Conservation (phyloP, 2,329 filamentous ascomycete species). For the Claviceps lovelessii region DNA sequence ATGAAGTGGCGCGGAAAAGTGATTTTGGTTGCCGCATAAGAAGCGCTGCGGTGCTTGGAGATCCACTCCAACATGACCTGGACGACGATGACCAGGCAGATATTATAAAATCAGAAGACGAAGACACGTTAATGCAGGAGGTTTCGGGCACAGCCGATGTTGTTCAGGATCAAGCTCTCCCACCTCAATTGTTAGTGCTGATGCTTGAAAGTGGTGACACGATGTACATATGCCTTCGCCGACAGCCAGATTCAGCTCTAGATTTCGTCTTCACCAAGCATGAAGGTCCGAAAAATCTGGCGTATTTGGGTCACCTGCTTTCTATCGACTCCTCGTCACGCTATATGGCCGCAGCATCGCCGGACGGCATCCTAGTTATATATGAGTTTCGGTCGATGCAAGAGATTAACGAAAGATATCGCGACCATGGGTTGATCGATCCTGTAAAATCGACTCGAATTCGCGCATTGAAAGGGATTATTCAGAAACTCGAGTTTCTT, state of each 20-base stretch:
- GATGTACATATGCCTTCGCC: slow-evolving; percentile 59
- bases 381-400: slow-evolving; percentile 50
- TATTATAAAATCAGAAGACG: slow-evolving; percentile 25
- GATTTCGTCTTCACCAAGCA: slow-evolving; percentile 49
- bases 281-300: slow-evolving; percentile 42
- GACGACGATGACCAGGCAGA: slow-evolving; percentile 16
- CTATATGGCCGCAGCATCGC: slow-evolving; percentile 54
- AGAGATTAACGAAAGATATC: slow-evolving; percentile 36
- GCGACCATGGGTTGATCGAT: slow-evolving; percentile 28
- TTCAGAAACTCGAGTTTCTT: slow-evolving; percentile 78
- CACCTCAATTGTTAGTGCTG: slow-evolving; percentile 70
- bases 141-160: slow-evolving; percentile 7
- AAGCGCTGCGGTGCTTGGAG: slow-evolving; percentile 62
- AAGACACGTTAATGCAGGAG: slow-evolving; percentile 23
- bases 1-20: slow-evolving; percentile 60
- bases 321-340: slow-evolving; percentile 64
- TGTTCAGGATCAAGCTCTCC: slow-evolving; percentile 24
- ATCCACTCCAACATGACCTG: slow-evolving; percentile 26
- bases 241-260: slow-evolving; percentile 26
- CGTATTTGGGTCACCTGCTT: slow-evolving; percentile 49
- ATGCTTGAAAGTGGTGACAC: slow-evolving; percentile 59
- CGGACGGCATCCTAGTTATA: slow-evolving; percentile 55
- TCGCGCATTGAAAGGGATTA: slow-evolving; percentile 49
- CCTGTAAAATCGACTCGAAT: slow-evolving; percentile 40
- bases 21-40: slow-evolving; percentile 70